Evolutionary conservation across 208 protist species (phyloP), one percentile per base, ranked within the genome.

Genomic region (Acanthamoeba divionensis): DNA sequence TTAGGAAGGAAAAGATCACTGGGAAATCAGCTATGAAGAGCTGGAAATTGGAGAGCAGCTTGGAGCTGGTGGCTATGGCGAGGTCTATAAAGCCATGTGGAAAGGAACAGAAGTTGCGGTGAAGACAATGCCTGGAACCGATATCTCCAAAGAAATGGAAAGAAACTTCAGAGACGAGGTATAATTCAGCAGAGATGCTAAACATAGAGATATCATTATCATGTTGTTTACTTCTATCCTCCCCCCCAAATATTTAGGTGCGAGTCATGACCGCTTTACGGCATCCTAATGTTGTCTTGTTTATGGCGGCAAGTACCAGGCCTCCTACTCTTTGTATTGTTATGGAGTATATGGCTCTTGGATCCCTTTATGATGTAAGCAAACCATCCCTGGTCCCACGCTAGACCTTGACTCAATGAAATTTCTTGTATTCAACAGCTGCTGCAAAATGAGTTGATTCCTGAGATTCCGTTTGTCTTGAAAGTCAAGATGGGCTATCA

Each of bases 401-500:
- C 26, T 65, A 4, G 12, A 4, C 13, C 18, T 13, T n/a, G 13
- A 18, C 13, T 18, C 52, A n/a, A n/a, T n/a, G n/a, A n/a, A n/a
- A n/a, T n/a, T n/a, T n/a, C n/a, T n/a, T n/a, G n/a, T n/a, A n/a
- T n/a, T n/a, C n/a, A n/a, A n/a, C 69, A 57, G 69, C 24, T 80
- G 26, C 69, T 80, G 26, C 69, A 80, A 7, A 80, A 80, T 50
- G 69, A 80, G 69, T 44, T 80, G 6, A 9, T 80, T 6, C 69
- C 69, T 3, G 69, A 80, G 1, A 24, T 80, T 3, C 36, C 69
- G 2, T 24, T 79, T 12, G 9, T 31, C 26, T 44, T 80, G 31
- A 15, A 29, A 29, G 47, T 36, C 36, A 50, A 55, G n/a, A 80
- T 80, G 26, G 71, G 47, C 71, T 48, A 80, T n/a, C 69, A 80